Evolutionary conservation across 495 filamentous ascomycete genomes (phyloP), one percentile per base, ranked within the genome.

Genomic region (Cetradonia linearis): DNA sequence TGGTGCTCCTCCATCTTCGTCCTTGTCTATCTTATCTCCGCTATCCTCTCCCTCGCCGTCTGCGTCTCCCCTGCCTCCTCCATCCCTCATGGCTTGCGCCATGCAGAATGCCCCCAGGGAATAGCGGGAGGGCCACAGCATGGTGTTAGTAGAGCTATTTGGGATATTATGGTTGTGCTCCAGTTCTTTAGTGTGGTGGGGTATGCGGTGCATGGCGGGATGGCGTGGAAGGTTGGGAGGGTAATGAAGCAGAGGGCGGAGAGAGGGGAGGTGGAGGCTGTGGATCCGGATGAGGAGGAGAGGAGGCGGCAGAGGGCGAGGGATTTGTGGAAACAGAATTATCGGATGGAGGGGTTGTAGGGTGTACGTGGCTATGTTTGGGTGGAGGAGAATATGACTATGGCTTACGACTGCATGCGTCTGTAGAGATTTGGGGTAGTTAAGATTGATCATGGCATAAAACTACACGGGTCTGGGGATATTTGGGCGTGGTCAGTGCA

Each of bases 261-360:
- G 5, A 55, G 59, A 13, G 65, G 63, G 11, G 58, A 63, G 47
- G 55, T 55, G 4, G 55, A 62, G 49, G 33, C 18, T 16, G 11
- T 60, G 59, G 63, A 67, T 63, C 64, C 64, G 46, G 64, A 63
- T 23, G 56, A 62, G 34, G 57, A 65, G 59, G 65, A 64, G 65
- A 54, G 34, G 40, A 65, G 63, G 56, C 62, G 47, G 55, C 36
- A 55, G 59, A 64, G 62, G 48, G 62, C 63, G 20, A 66, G 63
- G 55, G 65, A 65, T 20, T 33, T 64, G 31, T 67, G 65, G 65
- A 42, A 56, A 25, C 53, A 65, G 63, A 62, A 60, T 36, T 59
- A 62, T 30, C 57, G 61, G 18, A 60, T 63, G 56, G 60, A 66
- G 3, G 61, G 55, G 0, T 31, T 66, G 8, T 66, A 61, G 30